Conservation (phyloP, 345 rosid genomes). For the Boechera retrofracta region DNA sequence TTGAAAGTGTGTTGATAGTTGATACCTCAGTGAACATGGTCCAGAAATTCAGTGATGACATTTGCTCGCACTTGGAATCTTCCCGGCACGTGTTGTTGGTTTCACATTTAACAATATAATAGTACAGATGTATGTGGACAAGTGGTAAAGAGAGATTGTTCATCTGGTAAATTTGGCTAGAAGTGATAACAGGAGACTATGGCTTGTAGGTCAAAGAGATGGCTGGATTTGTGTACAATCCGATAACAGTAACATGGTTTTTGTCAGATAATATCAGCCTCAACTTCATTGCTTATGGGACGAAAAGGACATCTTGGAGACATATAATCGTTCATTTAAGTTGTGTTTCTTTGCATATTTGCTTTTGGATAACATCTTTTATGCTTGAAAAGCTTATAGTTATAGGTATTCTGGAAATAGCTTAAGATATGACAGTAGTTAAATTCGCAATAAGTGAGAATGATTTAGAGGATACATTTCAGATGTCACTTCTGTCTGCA, state of each 20-base stretch:
- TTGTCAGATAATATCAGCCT: conserved; percentile 66
- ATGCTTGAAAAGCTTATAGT: background rate
- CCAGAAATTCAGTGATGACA: conserved; percentile 4
- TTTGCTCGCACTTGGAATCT: conserved; percentile 26
- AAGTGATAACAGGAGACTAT: conserved; percentile 19
- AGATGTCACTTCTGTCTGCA: too few relatives aligned
- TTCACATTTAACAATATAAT: background rate
- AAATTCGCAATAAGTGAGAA: background rate
- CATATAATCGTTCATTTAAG: background rate
- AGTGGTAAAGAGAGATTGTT: background rate
- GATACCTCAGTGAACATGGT: conserved; percentile 5
- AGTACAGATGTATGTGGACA: background rate
- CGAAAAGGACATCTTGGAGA: conserved; percentile 38
- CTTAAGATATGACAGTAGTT: background rate
- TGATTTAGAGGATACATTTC: too few relatives aligned
- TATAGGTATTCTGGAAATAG: conserved; percentile 10
- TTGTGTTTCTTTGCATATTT: background rate
- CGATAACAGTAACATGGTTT: conserved; percentile 70
- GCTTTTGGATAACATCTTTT: background rate
- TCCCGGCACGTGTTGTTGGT: background rate
- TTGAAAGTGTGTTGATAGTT: background rate
- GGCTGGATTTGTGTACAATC: conserved; percentile 78
- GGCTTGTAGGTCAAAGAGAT: conserved; percentile 70
- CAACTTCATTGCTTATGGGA: conserved; percentile 71
- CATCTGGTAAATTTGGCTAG: background rate